A percentile compares a stretch with the other conserved stretches of the same genome.
These are phyloP conservation scores for Vitis hybrid DNA, from an alignment of 177 flowering plant genomes.

Conservation along the genomic window DNA sequence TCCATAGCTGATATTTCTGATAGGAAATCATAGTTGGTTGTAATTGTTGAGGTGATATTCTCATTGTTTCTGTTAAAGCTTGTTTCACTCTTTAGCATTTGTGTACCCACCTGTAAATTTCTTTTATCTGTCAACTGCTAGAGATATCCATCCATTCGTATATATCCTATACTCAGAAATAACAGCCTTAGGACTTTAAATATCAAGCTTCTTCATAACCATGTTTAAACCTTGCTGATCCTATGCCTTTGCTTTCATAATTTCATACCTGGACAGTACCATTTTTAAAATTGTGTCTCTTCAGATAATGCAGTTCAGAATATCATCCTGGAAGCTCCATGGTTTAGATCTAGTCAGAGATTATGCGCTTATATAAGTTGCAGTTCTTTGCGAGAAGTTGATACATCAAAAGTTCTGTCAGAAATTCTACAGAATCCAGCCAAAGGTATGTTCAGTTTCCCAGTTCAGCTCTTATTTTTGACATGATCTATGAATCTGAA, in stretches of 20 bases:
- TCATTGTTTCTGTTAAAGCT: too few species aligned
- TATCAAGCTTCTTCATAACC: too few species aligned
- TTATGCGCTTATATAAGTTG: conserved; percentile 94
- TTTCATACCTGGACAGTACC: neutral
- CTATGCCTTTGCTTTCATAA: neutral
- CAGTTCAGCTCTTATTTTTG: neutral
- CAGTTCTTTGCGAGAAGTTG: conserved; percentile 79
- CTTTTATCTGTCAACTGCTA: too few species aligned
- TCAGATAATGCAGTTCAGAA: conserved; percentile 79
- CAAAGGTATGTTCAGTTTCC: conserved; percentile 37
- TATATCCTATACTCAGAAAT: too few species aligned
- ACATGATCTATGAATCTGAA: neutral
- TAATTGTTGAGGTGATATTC: too few species aligned
- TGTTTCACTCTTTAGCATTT: too few species aligned
- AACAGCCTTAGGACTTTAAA: too few species aligned
- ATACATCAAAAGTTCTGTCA: conserved; percentile 66
- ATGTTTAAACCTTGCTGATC: too few species aligned
- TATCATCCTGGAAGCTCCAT: conserved; percentile 72
- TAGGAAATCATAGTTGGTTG: too few species aligned
- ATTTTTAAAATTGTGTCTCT: conserved; percentile 8
- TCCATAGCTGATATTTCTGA: too few species aligned
- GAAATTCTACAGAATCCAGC: conserved; percentile 45
- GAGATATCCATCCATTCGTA: too few species aligned
- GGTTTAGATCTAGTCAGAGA: conserved; percentile 78
- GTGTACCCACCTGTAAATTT: too few species aligned